Percentiles rank a stretch among this genome's conserved stretches.
phyloP scores from a whole-genome alignment of 495 filamentous ascomycete genomes.

The Podospora anserina region DNA sequence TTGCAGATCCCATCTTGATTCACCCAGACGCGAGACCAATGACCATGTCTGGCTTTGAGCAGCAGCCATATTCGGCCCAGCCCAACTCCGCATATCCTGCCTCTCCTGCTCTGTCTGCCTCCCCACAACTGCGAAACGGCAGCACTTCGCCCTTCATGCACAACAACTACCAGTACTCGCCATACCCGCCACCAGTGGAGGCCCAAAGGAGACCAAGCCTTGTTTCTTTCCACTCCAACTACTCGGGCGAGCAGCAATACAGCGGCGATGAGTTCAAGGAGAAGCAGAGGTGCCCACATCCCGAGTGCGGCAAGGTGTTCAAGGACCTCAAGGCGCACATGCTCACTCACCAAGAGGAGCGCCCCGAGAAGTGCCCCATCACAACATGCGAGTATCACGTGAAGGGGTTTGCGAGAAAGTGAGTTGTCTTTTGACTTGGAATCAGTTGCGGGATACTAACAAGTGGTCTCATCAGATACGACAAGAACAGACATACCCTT shows the following conservation, averaged over 20 bases:
- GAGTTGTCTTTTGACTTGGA: conserved; percentile 1
- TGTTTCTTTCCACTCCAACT: conserved; percentile 33
- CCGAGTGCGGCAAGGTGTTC: conserved; percentile 83
- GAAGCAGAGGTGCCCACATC: conserved; percentile 67
- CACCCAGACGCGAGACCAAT: conserved; percentile 49
- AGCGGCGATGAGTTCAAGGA: conserved; percentile 65
- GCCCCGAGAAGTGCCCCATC: conserved; percentile 97
- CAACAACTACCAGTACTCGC: conserved; percentile 63
- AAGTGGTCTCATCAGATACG: conserved; percentile 51
- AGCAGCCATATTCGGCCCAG: conserved; percentile 37
- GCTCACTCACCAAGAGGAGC: conserved; percentile 90
- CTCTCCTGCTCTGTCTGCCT: conserved; percentile 46
- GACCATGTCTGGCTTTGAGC: conserved; percentile 43
- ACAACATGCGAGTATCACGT: conserved; percentile 90
- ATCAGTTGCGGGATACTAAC: not conserved
- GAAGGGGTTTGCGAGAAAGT: conserved; percentile 92
- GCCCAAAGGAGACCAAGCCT: conserved; percentile 35
- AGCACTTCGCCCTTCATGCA: conserved; percentile 46
- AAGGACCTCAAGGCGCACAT: conserved; percentile 95
- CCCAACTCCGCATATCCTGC: conserved; percentile 41
- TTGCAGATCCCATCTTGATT: conserved; percentile 47
- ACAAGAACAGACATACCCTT: conserved; percentile 95
- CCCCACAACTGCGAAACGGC: conserved; percentile 44
- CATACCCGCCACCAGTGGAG: conserved; percentile 56
- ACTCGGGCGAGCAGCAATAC: conserved; percentile 53